These are phyloP conservation scores for Dalbergia cultrata DNA, from an alignment of 306 rosid genomes.

Conservation along the genomic window DNA sequence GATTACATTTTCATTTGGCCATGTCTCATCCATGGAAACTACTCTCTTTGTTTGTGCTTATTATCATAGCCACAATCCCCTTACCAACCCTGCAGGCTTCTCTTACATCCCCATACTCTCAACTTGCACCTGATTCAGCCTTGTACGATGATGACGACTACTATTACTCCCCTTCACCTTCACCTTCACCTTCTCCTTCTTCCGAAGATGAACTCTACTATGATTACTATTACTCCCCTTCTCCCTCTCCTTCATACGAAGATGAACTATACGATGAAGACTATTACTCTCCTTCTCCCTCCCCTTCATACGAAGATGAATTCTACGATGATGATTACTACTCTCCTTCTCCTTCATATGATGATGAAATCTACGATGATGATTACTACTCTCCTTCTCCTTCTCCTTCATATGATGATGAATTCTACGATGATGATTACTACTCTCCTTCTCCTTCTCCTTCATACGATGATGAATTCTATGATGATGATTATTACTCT, in stretches of 20 bases:
- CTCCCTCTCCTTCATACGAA: background rate
- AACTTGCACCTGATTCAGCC: background rate
- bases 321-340: background rate
- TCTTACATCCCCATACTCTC: background rate
- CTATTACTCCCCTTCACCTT: conserved; percentile 6
- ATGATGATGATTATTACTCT: background rate
- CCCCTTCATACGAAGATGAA: background rate
- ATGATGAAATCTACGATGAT: background rate
- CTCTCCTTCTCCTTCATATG: conserved; percentile 39
- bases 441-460: background rate
- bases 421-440: background rate
- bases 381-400: background rate
- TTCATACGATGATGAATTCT: conserved; percentile 1
- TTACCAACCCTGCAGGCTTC: background rate
- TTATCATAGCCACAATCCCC: background rate
- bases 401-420: conserved; percentile 6
- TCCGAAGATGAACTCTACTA: background rate
- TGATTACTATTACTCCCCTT: background rate
- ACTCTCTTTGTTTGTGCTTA: background rate
- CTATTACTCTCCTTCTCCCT: background rate
- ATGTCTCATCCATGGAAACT: conserved; percentile 1
- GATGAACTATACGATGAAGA: background rate
- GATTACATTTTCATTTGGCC: background rate
- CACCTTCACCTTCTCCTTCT: conserved; percentile 38
- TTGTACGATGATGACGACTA: background rate